These are phyloP conservation scores for Geotrichum phurueaensis DNA, from an alignment of 1,139 yeast species.

Conservation along the genomic window DNA sequence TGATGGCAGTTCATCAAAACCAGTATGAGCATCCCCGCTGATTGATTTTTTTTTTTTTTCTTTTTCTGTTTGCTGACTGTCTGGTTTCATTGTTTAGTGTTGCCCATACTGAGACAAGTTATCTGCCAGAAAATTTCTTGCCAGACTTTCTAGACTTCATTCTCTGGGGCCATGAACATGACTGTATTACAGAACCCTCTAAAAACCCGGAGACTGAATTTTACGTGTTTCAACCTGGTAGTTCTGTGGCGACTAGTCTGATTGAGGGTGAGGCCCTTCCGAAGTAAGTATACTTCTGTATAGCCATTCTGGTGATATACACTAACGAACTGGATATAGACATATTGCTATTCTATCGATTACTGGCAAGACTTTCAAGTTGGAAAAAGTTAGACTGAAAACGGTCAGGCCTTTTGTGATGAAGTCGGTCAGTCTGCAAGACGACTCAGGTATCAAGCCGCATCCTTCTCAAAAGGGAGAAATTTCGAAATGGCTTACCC, in stretches of 20 bases:
- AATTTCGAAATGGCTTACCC: slow-evolving; percentile 54
- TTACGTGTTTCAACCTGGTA: slow-evolving; percentile 86
- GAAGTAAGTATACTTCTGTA: slow-evolving; percentile 41
- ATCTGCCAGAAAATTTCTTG: slow-evolving; percentile 74
- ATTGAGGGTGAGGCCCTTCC: slow-evolving; percentile 77
- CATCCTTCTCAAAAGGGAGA: slow-evolving; percentile 59
- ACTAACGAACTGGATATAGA: not conserved
- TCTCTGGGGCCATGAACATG: slow-evolving; percentile 98
- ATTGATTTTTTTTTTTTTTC: not conserved
- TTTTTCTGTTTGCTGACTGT: slow-evolving; percentile 22
- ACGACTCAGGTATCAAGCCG: slow-evolving; percentile 52
- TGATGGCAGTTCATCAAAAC: slow-evolving; percentile 91
- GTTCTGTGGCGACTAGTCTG: slow-evolving; percentile 87
- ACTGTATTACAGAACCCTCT: slow-evolving; percentile 70
- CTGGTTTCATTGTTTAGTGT: slow-evolving; percentile 35
- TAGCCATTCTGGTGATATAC: not conserved
- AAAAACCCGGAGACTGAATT: slow-evolving; percentile 64
- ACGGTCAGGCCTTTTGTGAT: slow-evolving; percentile 81
- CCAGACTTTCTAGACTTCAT: slow-evolving; percentile 79
- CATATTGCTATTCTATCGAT: slow-evolving; percentile 61
- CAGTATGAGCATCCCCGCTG: slow-evolving; percentile 29
- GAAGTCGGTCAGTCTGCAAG: slow-evolving; percentile 53
- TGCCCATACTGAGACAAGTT: slow-evolving; percentile 74
- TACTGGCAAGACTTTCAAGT: slow-evolving; percentile 50
- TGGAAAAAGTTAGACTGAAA: slow-evolving; percentile 61